These are phyloP conservation scores for Trichoderma gracile DNA, from an alignment of 2,329 filamentous ascomycete species.

Conservation along the genomic window DNA sequence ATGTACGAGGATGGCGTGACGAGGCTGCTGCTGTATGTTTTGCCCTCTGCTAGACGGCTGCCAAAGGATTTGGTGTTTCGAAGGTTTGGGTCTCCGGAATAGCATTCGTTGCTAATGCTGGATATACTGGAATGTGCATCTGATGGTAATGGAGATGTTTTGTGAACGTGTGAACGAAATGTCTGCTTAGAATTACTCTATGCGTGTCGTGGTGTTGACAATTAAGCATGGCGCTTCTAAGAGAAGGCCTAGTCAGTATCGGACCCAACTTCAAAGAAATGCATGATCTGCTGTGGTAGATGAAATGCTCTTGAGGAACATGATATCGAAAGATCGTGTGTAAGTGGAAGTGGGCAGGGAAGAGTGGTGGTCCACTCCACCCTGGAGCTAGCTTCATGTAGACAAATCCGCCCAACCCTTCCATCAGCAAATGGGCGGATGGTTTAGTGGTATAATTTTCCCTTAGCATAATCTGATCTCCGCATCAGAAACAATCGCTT, in stretches of 20 bases:
- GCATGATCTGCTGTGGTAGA: neutral
- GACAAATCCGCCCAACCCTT: neutral
- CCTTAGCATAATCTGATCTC: conserved; percentile 23
- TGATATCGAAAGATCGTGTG: neutral
- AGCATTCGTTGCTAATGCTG: neutral
- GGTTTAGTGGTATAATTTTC: conserved; percentile 29
- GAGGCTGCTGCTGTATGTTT: neutral
- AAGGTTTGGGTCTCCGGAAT: neutral
- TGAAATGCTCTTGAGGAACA: neutral
- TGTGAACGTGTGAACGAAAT: neutral
- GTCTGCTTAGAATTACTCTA: neutral
- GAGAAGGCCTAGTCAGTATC: too few species aligned
- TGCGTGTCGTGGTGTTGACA: too few species aligned
- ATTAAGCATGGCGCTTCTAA: too few species aligned
- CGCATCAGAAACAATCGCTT: neutral
- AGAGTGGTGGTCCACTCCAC: neutral
- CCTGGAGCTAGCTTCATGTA: neutral
- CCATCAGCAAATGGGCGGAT: conserved; percentile 26
- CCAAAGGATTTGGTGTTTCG: neutral
- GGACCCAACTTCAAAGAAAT: too few species aligned
- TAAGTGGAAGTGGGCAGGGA: neutral
- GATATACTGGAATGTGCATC: too few species aligned
- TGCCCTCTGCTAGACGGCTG: neutral
- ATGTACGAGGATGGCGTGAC: neutral
- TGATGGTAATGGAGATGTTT: neutral